phyloP scores from a whole-genome alignment of 345 rosid species.

The Salix koriyanagi region DNA sequence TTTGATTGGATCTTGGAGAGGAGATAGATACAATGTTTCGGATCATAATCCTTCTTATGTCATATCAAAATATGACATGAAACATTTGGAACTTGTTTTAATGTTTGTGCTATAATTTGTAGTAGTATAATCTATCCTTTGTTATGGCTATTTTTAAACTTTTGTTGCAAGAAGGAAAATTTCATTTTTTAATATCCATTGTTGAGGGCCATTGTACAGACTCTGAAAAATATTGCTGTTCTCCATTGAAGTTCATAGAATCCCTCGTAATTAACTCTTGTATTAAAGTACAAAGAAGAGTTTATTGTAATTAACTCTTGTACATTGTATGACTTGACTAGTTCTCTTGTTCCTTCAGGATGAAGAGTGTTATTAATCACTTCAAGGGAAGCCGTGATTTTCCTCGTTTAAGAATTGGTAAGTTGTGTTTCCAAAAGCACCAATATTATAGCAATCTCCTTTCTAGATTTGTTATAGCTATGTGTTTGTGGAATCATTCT shows the following conservation, averaged over 20 bases:
- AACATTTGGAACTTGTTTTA: too few species aligned
- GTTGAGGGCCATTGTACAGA: too few species aligned
- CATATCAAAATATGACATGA: background rate
- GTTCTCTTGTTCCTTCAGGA: slow-evolving; percentile 41
- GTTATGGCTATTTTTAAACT: too few species aligned
- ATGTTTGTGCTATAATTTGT: too few species aligned
- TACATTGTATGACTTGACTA: background rate
- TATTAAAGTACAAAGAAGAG: background rate
- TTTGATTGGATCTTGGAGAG: background rate
- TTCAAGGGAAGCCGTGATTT: slow-evolving; percentile 90
- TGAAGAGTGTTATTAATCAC: slow-evolving; percentile 79
- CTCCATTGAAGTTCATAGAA: background rate
- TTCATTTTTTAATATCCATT: too few species aligned
- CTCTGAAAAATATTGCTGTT: too few species aligned
- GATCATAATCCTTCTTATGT: background rate
- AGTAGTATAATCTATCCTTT: too few species aligned
- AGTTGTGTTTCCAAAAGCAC: background rate
- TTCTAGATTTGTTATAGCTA: background rate
- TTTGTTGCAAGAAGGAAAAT: background rate
- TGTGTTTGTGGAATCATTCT: slow-evolving; percentile 13
- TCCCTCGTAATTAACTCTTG: background rate
- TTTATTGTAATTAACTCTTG: background rate
- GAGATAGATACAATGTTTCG: background rate
- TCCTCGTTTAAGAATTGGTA: slow-evolving; percentile 93
- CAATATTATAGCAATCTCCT: background rate